phyloP scores from a whole-genome alignment of 2,329 filamentous ascomycete species.

The Fusarium protoensiforme region DNA sequence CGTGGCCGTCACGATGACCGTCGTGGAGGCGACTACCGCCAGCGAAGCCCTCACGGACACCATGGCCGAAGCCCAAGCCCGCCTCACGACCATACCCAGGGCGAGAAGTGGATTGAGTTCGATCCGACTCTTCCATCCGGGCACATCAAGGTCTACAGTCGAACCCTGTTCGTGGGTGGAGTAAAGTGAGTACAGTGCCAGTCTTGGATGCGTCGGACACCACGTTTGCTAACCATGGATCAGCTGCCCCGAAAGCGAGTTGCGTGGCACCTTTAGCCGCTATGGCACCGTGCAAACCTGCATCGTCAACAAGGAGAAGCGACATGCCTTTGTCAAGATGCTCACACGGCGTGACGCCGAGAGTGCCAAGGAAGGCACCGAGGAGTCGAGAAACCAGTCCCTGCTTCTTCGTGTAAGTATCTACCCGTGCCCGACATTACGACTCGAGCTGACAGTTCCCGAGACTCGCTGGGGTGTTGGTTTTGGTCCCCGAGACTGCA shows the following conservation, averaged over 20 bases:
- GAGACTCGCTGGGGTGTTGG: constrained; percentile 97
- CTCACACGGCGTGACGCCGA: constrained; percentile 87
- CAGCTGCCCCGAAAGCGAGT: constrained; percentile 81
- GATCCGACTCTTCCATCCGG: constrained; percentile 79
- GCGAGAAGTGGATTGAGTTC: constrained; percentile 80
- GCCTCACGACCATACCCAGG: constrained; percentile 48
- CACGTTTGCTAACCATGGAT: constrained; percentile 42
- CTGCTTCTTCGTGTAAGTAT: constrained; percentile 76
- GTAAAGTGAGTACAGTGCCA: constrained; percentile 75
- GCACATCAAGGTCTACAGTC: constrained; percentile 91
- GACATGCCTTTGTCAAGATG: constrained; percentile 99
- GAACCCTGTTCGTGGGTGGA: constrained; percentile 95
- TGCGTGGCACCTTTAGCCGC: constrained; percentile 81
- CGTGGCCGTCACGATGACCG: constrained; percentile 68
- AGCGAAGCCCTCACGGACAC: constrained; percentile 83
- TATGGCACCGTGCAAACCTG: constrained; percentile 95
- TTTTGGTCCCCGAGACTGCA: constrained; percentile 96
- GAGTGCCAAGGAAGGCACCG: constrained; percentile 86
- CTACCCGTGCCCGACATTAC: constrained; percentile 3
- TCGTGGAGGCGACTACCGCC: constrained; percentile 79
- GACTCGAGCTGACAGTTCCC: constrained; percentile 34
- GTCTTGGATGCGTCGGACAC: not conserved
- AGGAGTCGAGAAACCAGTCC: constrained; percentile 77
- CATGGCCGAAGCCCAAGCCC: constrained; percentile 73
- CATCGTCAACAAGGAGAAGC: constrained; percentile 98